Evolutionary conservation across 208 protist genomes (phyloP), one percentile per base, ranked within the genome.

Genomic region (Porcisia hertigi): DNA sequence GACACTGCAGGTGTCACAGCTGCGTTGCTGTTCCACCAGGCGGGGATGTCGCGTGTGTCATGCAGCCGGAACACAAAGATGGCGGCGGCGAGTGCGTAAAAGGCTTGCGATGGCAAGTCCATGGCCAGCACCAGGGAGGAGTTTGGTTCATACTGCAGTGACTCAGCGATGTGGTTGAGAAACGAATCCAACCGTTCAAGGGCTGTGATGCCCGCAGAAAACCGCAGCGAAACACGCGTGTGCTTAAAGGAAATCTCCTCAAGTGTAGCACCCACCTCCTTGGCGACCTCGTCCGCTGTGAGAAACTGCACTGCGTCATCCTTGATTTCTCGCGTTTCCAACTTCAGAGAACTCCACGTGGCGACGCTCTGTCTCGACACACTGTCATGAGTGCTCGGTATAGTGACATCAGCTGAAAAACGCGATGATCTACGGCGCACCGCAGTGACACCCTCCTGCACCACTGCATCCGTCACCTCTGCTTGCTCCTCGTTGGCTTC

Each of bases 81-180:
- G 25, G 63, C 66, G 0, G 77, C 77, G 39, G 72, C 77, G n/a
- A 82, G 49, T 30, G 72, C 73, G 39, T 74, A 82, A n/a, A 82
- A 82, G 23, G 47, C 49, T 43, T 82, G 72, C 9, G 71, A 66
- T 1, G 72, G 65, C 1, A 63, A 12, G 8, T 82, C 77, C n/a
- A 74, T 36, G 20, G 65, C 71, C 43, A 82, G 52, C 66, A 82
- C 77, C 18, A 82, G 58, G 7, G 55, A 70, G 11, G 71, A 2
- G 14, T n/a, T 20, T 1, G 25, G 1, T 20, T 54, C 65, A 18
- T 73, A 47, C 30, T 69, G 64, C 49, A 82, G 12, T 8, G 58
- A 20, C 3, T 11, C 30, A n/a, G 59, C 72, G 34, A 82, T 45
- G 47, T 3, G 23, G 36, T 77, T 43, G 1, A 82, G 57, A 57